Evolutionary conservation across 75 land plant species (phyloP), one percentile per base, ranked within the genome.

Genomic region (Adiantum capillusveneris): DNA sequence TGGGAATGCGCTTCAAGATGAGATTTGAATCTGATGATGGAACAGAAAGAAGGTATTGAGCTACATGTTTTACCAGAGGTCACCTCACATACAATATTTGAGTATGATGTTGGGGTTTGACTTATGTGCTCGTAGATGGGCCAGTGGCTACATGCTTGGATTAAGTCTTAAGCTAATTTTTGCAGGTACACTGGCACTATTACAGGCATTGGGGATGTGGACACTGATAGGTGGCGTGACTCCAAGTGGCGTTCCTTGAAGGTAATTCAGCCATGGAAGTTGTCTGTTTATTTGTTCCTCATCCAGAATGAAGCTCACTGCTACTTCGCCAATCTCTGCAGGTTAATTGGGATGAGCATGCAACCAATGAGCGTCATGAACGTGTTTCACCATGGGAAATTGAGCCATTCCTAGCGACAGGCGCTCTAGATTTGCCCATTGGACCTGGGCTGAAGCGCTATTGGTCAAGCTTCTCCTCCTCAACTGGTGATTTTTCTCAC

Each of bases 361-460:
- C 71, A 6, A 77, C 71, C 14, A 60, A 45, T 30, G 65, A 60
- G 11, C 74, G 70, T 25, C 69, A 68, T n/a, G 81, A 65, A 25
- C 74, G 90, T 48, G 81, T 88, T 31, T 88, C 89, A 26, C 90
- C 94, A 31, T 88, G 94, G 94, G 94, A 88, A 25, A 85, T 88
- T 41, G 94, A 85, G 53, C 81, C 77, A 27, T 79, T 74, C 60
- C 75, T 85, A 69, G 66, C 81, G 43, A 50, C 73, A 25, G 65
- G 75, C 7, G 37, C 37, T 45, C 55, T 81, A 48, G 53, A 31
- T 54, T 55, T 46, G 49, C 62, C 84, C 31, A 25, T 65, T 27
- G 12, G 56, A 3, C 56, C 79, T 41, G 68, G 75, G 48, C 51
- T 57, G 0, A 88, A 88, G 58, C 74, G 94, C 53, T 59, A 63